Evolutionary conservation across 2,329 filamentous ascomycete genomes (phyloP), one percentile per base, ranked within the genome.

Genomic region (Samsoniella hepiali): DNA sequence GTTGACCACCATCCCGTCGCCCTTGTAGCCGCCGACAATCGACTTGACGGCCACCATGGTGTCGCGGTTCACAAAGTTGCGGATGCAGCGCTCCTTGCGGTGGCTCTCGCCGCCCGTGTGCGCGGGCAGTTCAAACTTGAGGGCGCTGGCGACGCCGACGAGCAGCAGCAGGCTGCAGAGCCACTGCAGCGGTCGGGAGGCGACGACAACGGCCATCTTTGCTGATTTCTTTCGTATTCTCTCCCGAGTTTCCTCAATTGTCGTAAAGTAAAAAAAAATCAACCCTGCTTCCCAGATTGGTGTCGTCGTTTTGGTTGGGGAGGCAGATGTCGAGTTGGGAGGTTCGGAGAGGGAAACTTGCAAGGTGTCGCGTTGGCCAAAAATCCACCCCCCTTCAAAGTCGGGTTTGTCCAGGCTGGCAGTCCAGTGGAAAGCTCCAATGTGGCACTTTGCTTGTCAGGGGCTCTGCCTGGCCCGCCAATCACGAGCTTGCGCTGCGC

Each of bases 31-130:
- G 74, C 89, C 87, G 63, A 97, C 84, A 65, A 88, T 97, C 62
- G 93, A 91, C 63, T 94, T 98, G 60, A 99, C 94, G 40, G 98
- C 94, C 49, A 99, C 95, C 68, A 99, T 82, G 68, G 95, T 96
- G 74, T 97, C 93, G 78, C 88, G 90, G 66, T 87, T 85, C 68
- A 97, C 93, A 77, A 97, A 99, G 81, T 99, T 99, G 76, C 94
- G 88, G 77, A 99, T 91, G 81, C 95, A 99, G 80, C 94, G 86
- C 79, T 94, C 90, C 73, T 88, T 86, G 71, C 89, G 87, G 75
- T 85, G 81, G 68, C 63, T 72, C 71, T 76, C 74, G 66, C 65
- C 63, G 64, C 79, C 77, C 59, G 80, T 78, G 68, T 88, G 84
- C 51, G 93, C 91, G 71, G 86, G 79, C 66, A 99, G 86, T 72